Evolutionary conservation across 176 grass and related monocot species (phyloP).

Genomic region (Zoysia japonica): DNA sequence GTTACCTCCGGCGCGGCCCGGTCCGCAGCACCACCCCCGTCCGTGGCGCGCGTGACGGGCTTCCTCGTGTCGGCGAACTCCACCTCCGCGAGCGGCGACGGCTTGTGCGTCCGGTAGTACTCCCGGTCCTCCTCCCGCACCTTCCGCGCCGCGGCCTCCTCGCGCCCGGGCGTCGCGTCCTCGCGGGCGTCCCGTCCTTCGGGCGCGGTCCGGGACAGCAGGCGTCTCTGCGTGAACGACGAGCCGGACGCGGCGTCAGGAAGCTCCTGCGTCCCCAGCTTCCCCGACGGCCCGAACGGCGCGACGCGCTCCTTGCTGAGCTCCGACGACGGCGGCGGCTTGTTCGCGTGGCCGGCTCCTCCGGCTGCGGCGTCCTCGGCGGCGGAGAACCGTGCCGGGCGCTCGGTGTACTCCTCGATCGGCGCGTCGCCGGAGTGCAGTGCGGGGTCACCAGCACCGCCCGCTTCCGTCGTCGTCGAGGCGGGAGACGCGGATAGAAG

Average conservation of each 20-base stretch:
- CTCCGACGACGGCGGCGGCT: background rate
- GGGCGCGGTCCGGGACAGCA: background rate
- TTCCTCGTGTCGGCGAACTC: slow-evolving; percentile 80
- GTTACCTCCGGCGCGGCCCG: slow-evolving; percentile 12
- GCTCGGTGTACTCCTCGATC: slow-evolving; percentile 47
- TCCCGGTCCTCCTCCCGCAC: slow-evolving; percentile 50
- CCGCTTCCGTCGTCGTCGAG: slow-evolving; percentile 12
- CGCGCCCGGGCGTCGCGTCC: slow-evolving; percentile 34
- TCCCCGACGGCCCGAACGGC: slow-evolving; percentile 54
- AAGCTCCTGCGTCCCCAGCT: slow-evolving; percentile 54
- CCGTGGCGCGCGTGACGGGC: slow-evolving; percentile 49
- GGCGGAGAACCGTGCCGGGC: slow-evolving; percentile 43
- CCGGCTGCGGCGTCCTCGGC: slow-evolving; percentile 28
- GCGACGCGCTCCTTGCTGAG: slow-evolving; percentile 26
- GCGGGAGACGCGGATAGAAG: background rate
- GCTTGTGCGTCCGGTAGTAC: slow-evolving; percentile 81
- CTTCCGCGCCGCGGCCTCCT: slow-evolving; percentile 14
- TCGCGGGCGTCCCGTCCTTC: slow-evolving; percentile 1
- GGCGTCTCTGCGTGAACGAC: slow-evolving; percentile 61
- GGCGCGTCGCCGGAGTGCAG: slow-evolving; percentile 53
- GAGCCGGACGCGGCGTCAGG: background rate
- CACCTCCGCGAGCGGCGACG: slow-evolving; percentile 70
- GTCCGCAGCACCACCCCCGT: slow-evolving; percentile 30
- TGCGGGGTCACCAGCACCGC: slow-evolving; percentile 24
- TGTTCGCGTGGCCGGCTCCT: background rate